Conservation (phyloP, 1,284 basidiomycete genomes). For the Veloboletus limbatus region DNA sequence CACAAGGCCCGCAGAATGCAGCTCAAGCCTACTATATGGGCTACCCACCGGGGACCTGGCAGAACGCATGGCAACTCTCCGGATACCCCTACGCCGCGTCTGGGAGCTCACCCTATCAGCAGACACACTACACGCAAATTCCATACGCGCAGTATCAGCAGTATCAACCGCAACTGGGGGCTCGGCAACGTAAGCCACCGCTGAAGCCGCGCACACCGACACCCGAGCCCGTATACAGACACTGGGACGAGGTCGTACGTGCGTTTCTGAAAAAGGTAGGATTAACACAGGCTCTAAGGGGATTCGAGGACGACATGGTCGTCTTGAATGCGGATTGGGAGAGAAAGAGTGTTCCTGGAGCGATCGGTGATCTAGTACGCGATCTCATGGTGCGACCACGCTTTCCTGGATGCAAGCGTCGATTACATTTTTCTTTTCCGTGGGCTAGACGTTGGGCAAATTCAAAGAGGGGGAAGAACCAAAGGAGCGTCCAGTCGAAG, state of each 20-base stretch:
- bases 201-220: slow-evolving; percentile 34
- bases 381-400: slow-evolving; percentile 48
- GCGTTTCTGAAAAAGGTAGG: slow-evolving; percentile 55
- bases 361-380: slow-evolving; percentile 50
- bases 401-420: not conserved
- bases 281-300: slow-evolving; percentile 57
- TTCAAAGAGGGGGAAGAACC: slow-evolving; percentile 24
- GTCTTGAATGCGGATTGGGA: slow-evolving; percentile 68
- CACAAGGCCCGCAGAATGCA: slow-evolving; percentile 28
- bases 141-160: slow-evolving; percentile 35
- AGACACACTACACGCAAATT: slow-evolving; percentile 33
- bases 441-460: slow-evolving; percentile 25
- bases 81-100: slow-evolving; percentile 32
- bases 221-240: slow-evolving; percentile 42
- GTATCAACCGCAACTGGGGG: slow-evolving; percentile 26
- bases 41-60: slow-evolving; percentile 32
- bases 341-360: slow-evolving; percentile 48
- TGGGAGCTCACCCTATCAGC: slow-evolving; percentile 32
- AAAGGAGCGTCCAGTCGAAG: slow-evolving; percentile 45
- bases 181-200: slow-evolving; percentile 31
- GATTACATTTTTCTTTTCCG: slow-evolving; percentile 5
- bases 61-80: slow-evolving; percentile 34
- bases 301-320: slow-evolving; percentile 68
- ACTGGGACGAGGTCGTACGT: slow-evolving; percentile 63
- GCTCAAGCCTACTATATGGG: slow-evolving; percentile 33